phyloP scores from a whole-genome alignment of 2,329 filamentous ascomycete species.

The Chrysosporium queenslandicum region DNA sequence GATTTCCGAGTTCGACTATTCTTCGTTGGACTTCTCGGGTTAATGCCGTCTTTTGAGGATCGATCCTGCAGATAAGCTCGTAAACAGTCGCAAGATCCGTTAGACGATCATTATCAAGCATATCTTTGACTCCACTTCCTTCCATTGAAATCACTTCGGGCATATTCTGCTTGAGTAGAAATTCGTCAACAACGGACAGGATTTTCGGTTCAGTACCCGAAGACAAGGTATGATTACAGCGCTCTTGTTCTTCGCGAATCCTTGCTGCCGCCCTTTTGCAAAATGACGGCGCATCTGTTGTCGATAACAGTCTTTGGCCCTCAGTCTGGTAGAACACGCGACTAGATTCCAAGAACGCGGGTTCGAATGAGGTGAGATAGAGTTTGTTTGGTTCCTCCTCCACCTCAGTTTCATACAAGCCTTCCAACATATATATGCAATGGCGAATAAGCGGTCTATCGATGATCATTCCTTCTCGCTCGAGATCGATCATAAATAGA shows the following conservation, averaged over 20 bases:
- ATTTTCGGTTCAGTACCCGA: constrained; percentile 63
- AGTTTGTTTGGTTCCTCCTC: constrained; percentile 71
- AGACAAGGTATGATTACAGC: constrained; percentile 74
- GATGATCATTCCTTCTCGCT: constrained; percentile 79
- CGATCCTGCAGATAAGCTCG: constrained; percentile 65
- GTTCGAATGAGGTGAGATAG: constrained; percentile 75
- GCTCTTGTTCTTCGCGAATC: constrained; percentile 67
- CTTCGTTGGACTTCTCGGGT: constrained; percentile 61
- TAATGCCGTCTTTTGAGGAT: constrained; percentile 60
- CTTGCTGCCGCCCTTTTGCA: constrained; percentile 64
- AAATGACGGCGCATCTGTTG: constrained; percentile 73
- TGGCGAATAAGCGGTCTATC: constrained; percentile 72
- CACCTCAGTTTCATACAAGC: constrained; percentile 68
- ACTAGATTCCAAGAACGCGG: constrained; percentile 62
- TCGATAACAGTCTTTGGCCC: constrained; percentile 61
- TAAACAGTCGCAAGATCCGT: constrained; percentile 75
- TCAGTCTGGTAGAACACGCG: constrained; percentile 64
- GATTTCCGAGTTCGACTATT: constrained; percentile 67
- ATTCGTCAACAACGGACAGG: constrained; percentile 63
- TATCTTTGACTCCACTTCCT: constrained; percentile 69
- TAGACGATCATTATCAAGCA: constrained; percentile 81
- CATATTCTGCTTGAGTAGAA: constrained; percentile 69
- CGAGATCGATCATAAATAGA: constrained; percentile 84
- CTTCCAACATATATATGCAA: constrained; percentile 81
- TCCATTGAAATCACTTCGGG: constrained; percentile 76